Conservation (phyloP, 1,284 basidiomycete genomes). For the Neotropicomus parvogracilis region DNA sequence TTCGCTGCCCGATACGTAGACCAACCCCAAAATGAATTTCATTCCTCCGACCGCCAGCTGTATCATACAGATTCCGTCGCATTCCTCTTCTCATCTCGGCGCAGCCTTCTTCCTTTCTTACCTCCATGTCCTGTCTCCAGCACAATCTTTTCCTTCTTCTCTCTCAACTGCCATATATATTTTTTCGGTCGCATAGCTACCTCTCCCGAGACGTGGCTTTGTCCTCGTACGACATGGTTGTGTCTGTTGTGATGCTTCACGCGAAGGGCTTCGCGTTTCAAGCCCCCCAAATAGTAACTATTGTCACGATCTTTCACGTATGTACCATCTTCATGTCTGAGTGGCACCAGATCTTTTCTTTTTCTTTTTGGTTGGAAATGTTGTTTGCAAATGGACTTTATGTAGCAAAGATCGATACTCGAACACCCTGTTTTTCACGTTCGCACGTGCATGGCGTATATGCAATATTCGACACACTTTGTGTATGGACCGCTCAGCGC, state of each 20-base stretch:
- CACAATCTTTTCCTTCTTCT: conserved; percentile 4
- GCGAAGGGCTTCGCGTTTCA: conserved; percentile 50
- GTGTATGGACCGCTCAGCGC: too few species aligned
- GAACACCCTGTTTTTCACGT: too few species aligned
- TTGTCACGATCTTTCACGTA: background rate
- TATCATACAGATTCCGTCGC: conserved; percentile 19
- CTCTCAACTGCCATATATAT: conserved; percentile 31
- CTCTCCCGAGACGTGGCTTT: conserved; percentile 8
- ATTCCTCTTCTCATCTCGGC: conserved; percentile 8
- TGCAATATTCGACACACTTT: too few species aligned
- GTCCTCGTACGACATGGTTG: conserved; percentile 17
- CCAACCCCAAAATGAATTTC: conserved; percentile 6
- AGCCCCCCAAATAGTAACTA: conserved; percentile 38
- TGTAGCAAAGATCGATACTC: too few species aligned
- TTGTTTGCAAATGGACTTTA: too few species aligned
- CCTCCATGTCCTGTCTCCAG: background rate
- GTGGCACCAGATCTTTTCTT: background rate
- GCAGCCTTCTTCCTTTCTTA: background rate
- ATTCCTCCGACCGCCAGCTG: conserved; percentile 3
- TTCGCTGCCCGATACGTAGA: conserved; percentile 19
- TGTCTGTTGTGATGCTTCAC: conserved; percentile 25
- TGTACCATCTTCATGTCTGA: background rate
- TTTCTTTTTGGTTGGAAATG: background rate
- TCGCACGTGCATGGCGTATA: too few species aligned
- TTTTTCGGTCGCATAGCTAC: conserved; percentile 26